Conservation (phyloP, 768 basidiomycete species). For the Lactifluus rugatus region DNA sequence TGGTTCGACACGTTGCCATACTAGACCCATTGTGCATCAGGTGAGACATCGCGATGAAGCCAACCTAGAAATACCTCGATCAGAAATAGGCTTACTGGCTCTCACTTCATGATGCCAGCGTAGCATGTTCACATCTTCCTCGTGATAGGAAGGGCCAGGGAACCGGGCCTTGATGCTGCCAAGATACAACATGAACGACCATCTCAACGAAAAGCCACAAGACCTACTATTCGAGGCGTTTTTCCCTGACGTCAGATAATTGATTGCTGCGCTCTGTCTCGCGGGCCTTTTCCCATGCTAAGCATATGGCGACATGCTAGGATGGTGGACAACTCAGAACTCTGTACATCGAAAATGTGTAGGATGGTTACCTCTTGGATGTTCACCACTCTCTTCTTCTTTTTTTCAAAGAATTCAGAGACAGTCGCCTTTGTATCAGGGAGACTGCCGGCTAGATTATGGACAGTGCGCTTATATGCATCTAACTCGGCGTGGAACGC, state of each 20-base stretch:
- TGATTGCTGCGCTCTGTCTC: not conserved
- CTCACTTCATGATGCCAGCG: constrained; percentile 11
- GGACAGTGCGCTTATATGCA: not conserved
- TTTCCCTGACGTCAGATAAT: constrained; percentile 2
- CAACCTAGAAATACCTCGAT: constrained; percentile 2
- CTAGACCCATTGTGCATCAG: not conserved
- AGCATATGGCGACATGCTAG: constrained; percentile 6
- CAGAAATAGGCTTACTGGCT: constrained; percentile 10
- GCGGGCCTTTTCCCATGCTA: constrained; percentile 3
- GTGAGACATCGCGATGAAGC: not conserved
- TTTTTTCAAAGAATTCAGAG: not conserved
- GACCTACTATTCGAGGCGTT: constrained; percentile 13
- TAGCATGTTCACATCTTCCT: constrained; percentile 2
- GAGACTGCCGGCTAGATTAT: not conserved
- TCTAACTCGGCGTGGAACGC: not conserved
- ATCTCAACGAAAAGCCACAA: not conserved
- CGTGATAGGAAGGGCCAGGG: not conserved
- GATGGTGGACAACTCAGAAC: not conserved
- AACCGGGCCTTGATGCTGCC: constrained; percentile 6
- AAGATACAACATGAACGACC: not conserved
- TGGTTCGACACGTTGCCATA: constrained; percentile 8
- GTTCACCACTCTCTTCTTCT: not conserved
- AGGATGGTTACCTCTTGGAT: not conserved
- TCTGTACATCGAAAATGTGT: not conserved
- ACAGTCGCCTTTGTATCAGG: not conserved